Conservation (phyloP, 2,329 filamentous ascomycete genomes). For the Aureobasidium sp. region DNA sequence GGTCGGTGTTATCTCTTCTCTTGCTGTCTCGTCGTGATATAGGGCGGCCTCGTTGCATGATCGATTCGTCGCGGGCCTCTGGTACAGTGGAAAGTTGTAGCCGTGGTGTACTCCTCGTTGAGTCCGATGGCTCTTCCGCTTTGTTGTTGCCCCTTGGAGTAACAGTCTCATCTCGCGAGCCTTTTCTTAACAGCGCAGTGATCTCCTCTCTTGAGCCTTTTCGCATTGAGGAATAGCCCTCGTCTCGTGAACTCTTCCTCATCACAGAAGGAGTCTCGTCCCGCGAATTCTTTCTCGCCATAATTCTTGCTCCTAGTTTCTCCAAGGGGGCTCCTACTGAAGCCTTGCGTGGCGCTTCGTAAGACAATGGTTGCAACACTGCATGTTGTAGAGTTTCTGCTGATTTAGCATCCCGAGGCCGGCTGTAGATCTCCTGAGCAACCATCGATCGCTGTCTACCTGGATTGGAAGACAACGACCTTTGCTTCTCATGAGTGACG, state of each 20-base stretch:
- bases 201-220: background rate
- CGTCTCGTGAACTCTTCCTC: background rate
- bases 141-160: background rate
- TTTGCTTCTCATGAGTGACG: background rate
- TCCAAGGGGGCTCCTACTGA: background rate
- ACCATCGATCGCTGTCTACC: constrained; percentile 1
- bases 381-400: background rate
- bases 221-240: background rate
- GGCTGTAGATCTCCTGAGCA: background rate
- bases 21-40: constrained; percentile 1
- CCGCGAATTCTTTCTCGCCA: background rate
- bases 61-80: background rate
- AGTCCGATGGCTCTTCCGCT: background rate
- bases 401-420: background rate
- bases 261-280: background rate
- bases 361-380: background rate
- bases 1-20: background rate
- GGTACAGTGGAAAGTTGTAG: background rate
- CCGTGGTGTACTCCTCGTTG: background rate
- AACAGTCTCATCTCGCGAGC: background rate
- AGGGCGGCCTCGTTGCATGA: background rate
- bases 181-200: background rate
- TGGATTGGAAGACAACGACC: background rate
- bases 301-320: background rate
- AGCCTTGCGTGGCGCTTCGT: background rate